Evolutionary conservation across 768 basidiomycete genomes (phyloP).

Genomic region (Suillus hirtellus): DNA sequence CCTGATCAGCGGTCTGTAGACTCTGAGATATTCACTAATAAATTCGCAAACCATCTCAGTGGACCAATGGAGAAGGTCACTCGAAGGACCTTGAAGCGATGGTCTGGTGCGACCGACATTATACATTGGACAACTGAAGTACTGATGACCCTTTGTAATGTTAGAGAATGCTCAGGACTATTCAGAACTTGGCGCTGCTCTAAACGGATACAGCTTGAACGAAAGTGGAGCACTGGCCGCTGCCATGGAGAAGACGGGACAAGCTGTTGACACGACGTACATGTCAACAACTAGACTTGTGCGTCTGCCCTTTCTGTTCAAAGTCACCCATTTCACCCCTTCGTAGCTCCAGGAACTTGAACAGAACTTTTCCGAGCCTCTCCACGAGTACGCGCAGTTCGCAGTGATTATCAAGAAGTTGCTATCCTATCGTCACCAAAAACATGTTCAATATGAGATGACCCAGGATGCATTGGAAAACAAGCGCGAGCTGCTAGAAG

Average conservation of each 20-base stretch:
- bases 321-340: background rate
- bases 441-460: constrained; percentile 97
- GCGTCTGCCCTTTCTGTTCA: constrained; percentile 26
- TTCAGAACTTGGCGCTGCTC: constrained; percentile 84
- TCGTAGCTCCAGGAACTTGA: constrained; percentile 88
- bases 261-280: constrained; percentile 93
- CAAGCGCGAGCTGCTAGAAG: constrained; percentile 82
- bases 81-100: constrained; percentile 86
- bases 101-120: constrained; percentile 67
- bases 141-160: constrained; percentile 9
- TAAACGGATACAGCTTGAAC: constrained; percentile 92
- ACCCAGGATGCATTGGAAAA: constrained; percentile 87
- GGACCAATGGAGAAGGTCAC: constrained; percentile 98
- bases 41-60: constrained; percentile 89
- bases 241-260: constrained; percentile 95
- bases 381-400: constrained; percentile 96
- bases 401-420: constrained; percentile 92
- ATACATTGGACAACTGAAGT: constrained; percentile 11
- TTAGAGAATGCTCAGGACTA: constrained; percentile 84
- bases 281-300: constrained; percentile 90
- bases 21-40: constrained; percentile 93
- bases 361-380: constrained; percentile 91
- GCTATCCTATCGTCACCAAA: constrained; percentile 93
- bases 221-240: constrained; percentile 72
- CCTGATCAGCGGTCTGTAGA: constrained; percentile 97